These are phyloP conservation scores for Talaromyces sp. DNA, from an alignment of 2,329 filamentous ascomycete species.

Conservation along the genomic window DNA sequence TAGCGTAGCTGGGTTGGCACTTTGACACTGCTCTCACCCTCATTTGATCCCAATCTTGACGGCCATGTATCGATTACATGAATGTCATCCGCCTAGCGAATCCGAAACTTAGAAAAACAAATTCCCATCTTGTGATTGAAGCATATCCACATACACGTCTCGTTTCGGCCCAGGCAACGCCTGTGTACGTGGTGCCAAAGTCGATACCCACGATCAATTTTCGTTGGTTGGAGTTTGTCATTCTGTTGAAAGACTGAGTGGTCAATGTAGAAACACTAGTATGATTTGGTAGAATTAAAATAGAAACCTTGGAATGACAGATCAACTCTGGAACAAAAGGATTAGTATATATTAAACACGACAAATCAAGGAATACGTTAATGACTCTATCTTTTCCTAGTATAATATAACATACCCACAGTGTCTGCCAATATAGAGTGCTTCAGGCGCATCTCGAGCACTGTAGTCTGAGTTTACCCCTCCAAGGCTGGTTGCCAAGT, in stretches of 20 bases:
- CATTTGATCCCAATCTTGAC: background rate
- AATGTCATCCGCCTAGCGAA: background rate
- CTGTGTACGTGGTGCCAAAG: conserved; percentile 97
- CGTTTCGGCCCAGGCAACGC: conserved; percentile 74
- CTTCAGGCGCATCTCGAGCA: background rate
- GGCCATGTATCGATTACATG: background rate
- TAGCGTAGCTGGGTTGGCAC: conserved; percentile 98
- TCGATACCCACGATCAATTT: conserved; percentile 98
- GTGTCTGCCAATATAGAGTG: background rate
- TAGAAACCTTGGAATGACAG: background rate
- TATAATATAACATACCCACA: background rate
- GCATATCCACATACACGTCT: background rate
- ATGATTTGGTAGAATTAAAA: background rate
- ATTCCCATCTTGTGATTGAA: conserved; percentile 77
- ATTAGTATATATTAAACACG: too few relatives aligned
- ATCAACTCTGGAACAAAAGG: background rate
- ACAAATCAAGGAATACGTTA: background rate
- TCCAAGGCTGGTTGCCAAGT: background rate
- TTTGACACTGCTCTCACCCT: conserved; percentile 75
- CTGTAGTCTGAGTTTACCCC: background rate
- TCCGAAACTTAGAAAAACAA: background rate
- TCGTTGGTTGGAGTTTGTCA: conserved; percentile 76
- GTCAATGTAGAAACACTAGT: background rate
- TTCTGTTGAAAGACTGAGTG: background rate
- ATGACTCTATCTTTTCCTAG: background rate